Conservation (phyloP, 257 asterid species). For the Capsicum chinense region DNA sequence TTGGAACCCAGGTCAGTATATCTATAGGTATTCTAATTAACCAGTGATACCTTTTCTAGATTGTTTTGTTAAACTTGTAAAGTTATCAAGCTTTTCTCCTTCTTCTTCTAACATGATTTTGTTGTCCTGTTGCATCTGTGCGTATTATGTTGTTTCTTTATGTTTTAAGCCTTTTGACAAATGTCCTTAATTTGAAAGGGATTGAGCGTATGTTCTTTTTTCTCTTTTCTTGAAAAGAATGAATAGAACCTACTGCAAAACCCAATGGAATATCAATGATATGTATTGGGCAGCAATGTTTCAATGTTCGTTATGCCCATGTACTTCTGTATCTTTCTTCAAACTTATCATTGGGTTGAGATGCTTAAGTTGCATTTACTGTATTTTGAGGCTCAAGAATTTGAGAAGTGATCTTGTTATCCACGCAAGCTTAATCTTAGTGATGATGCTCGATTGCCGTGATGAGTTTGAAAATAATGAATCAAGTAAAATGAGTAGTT, state of each 20-base stretch:
- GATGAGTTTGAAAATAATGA: background rate
- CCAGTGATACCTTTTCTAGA: background rate
- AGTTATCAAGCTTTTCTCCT: background rate
- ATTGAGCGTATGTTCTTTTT: background rate
- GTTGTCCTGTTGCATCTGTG: constrained; percentile 1
- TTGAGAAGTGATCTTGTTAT: constrained; percentile 20
- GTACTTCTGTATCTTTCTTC: background rate
- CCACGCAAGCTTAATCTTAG: background rate
- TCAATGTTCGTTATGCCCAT: background rate
- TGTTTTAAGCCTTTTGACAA: background rate
- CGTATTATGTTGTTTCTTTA: background rate
- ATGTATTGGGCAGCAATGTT: background rate
- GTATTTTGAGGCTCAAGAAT: background rate
- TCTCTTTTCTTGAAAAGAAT: background rate
- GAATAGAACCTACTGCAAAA: background rate
- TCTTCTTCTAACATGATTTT: constrained; percentile 9
- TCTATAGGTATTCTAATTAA: background rate
- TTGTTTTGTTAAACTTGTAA: background rate
- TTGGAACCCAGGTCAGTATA: constrained; percentile 59
- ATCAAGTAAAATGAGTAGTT: constrained; percentile 11
- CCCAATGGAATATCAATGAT: background rate
- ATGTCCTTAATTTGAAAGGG: too few species aligned
- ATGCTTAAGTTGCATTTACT: background rate
- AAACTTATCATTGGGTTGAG: background rate
- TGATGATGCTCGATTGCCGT: background rate